Evolutionary conservation across 768 basidiomycete species (phyloP).

Genomic region (Tephrocybe sp.): DNA sequence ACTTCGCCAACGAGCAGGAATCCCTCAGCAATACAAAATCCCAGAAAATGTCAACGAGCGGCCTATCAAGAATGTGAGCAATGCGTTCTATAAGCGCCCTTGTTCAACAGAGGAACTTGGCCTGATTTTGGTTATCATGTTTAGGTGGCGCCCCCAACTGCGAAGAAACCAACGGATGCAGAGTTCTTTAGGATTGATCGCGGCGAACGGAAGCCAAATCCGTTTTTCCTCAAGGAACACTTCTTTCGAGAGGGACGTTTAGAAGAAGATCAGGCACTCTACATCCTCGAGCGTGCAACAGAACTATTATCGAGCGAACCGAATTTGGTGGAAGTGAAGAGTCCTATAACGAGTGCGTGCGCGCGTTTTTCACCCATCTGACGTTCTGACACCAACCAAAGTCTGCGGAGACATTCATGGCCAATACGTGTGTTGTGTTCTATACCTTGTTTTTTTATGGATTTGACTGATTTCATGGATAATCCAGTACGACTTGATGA

Average conservation of each 20-base stretch:
- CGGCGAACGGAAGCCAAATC: slow-evolving; percentile 64
- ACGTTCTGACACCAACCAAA: slow-evolving; percentile 25
- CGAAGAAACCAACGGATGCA: slow-evolving; percentile 63
- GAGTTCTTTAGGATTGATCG: slow-evolving; percentile 61
- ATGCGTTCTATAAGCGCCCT: slow-evolving; percentile 7
- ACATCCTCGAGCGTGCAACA: slow-evolving; percentile 70
- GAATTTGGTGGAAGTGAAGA: slow-evolving; percentile 82
- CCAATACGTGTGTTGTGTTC: slow-evolving; percentile 68
- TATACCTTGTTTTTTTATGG: background rate
- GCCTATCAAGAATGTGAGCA: slow-evolving; percentile 17
- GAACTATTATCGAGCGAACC: slow-evolving; percentile 70
- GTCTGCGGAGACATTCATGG: slow-evolving; percentile 98
- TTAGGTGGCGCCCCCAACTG: slow-evolving; percentile 71
- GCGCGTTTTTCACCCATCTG: background rate
- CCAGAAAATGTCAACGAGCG: slow-evolving; percentile 17
- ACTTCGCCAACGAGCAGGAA: slow-evolving; percentile 13
- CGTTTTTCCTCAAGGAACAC: slow-evolving; percentile 80
- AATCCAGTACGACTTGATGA: slow-evolving; percentile 92
- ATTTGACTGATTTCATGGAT: too few species aligned
- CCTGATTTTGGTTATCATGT: background rate
- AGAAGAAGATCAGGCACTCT: slow-evolving; percentile 81
- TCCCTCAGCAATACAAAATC: slow-evolving; percentile 12
- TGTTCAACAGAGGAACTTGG: background rate
- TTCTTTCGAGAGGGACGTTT: slow-evolving; percentile 85
- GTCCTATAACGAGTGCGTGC: slow-evolving; percentile 87